Evolutionary conservation across 805 yeast genomes (phyloP), one percentile per base, ranked within the genome.

Genomic region (Ogataea methanolica): DNA sequence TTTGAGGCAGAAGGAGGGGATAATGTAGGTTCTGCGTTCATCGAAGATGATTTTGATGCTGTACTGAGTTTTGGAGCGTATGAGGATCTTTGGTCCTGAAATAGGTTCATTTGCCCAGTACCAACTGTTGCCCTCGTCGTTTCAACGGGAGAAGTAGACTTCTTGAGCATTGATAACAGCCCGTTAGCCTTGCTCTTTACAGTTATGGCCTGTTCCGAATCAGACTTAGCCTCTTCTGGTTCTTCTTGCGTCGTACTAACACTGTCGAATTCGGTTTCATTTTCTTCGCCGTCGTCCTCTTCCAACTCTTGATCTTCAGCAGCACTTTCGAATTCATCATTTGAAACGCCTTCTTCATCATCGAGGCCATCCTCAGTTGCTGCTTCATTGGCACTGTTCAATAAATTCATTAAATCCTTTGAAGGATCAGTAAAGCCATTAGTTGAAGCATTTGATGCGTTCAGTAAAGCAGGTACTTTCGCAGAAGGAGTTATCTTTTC

Each of bases 191-290:
- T 38, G n/a, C 17, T 39, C 26, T 5, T 26, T 39, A 8, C 19
- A n/a, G 14, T n/a, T 6, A 12, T 21, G 21, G 21, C 33, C 16
- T n/a, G 16, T 41, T 33, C 43, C 3, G 23, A 23, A 9, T 36
- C 42, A 4, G 42, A 42, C 3, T 36, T 42, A 21, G 6, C 4
- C 11, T 23, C 38, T 11, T n/a, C 39, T 7, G n/a, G n/a, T 9
- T 31, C 39, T 8, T 17, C 42, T 8, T 36, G 34, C 5, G n/a
- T 37, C 11, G n/a, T 37, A 16, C n/a, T 42, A 14, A 26, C 41
- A 23, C 41, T 39, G 14, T 36, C 47, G 19, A 41, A 44, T n/a
- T 47, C 47, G 16, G 29, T 21, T 3, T 22, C 39, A 15, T 21
- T 15, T 35, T 16, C 34, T 2, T 15, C 36, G 15, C 14, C 16